Percentiles rank a stretch among this genome's conserved stretches.
Conservation (phyloP, 2,329 filamentous ascomycete species). For the Calonectria pauciramosa region DNA sequence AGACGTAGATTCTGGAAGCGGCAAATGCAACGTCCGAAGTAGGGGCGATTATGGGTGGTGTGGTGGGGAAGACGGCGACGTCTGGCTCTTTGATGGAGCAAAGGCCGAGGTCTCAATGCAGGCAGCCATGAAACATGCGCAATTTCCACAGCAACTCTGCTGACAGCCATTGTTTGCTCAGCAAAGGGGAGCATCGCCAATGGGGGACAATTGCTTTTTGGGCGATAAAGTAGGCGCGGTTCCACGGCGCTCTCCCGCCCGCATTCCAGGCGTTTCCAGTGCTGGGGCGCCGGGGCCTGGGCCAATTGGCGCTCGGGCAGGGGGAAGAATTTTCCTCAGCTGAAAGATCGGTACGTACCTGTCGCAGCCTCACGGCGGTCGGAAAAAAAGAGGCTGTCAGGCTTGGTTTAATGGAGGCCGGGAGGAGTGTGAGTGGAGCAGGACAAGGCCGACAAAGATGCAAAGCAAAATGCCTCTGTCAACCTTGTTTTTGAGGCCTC, state of each 20-base stretch:
- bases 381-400: slow-evolving; percentile 12
- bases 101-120: slow-evolving; percentile 14
- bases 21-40: slow-evolving; percentile 22
- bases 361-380: neutral
- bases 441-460: slow-evolving; percentile 8
- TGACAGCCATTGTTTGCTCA: slow-evolving; percentile 25
- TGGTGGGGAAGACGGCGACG: neutral
- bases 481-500: slow-evolving; percentile 35
- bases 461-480: slow-evolving; percentile 32
- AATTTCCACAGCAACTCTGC: neutral
- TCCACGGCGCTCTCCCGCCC: slow-evolving; percentile 35
- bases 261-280: slow-evolving; percentile 1
- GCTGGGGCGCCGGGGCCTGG: neutral
- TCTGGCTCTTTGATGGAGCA: neutral
- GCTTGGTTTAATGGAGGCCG: neutral
- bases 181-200: neutral
- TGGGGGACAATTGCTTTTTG: neutral
- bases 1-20: slow-evolving; percentile 1
- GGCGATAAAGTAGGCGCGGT: slow-evolving; percentile 13
- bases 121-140: slow-evolving; percentile 9
- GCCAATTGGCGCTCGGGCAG: slow-evolving; percentile 27
- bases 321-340: slow-evolving; percentile 25
- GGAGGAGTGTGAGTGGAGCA: slow-evolving; percentile 35
- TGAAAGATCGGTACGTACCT: slow-evolving; percentile 14
- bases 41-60: slow-evolving; percentile 9